Evolutionary conservation across 306 rosid genomes (phyloP).

Genomic region (Cucumis hystrix): DNA sequence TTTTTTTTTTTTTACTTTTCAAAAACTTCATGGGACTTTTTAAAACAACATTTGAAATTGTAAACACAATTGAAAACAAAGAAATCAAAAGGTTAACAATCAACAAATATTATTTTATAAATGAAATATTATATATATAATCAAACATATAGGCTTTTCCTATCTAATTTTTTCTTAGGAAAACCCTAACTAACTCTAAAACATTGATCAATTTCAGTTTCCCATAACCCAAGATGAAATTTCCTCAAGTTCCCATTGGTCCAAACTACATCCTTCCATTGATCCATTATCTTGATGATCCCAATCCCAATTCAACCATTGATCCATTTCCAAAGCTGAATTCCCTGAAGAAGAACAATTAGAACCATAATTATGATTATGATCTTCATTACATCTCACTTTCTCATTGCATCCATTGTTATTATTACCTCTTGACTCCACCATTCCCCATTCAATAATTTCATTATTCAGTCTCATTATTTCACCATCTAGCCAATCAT

Average conservation of each 20-base stretch:
- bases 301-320: not conserved
- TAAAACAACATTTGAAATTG: not conserved
- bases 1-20: too few relatives aligned
- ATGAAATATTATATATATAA: not conserved
- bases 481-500: constrained; percentile 6
- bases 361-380: not conserved
- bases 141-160: not conserved
- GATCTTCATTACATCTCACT: not conserved
- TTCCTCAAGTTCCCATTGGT: not conserved
- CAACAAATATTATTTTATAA: not conserved
- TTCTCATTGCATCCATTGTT: not conserved
- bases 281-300: not conserved
- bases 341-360: not conserved
- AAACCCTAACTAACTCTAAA: not conserved
- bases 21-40: too few relatives aligned
- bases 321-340: not conserved
- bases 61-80: not conserved
- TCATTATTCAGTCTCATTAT: not conserved
- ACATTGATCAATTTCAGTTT: not conserved
- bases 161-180: not conserved
- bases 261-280: not conserved
- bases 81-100: not conserved
- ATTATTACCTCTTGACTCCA: not conserved
- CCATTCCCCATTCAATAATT: not conserved
- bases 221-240: constrained; percentile 6